Conservation (phyloP, 805 yeast species). For the Millerozyma miso region DNA sequence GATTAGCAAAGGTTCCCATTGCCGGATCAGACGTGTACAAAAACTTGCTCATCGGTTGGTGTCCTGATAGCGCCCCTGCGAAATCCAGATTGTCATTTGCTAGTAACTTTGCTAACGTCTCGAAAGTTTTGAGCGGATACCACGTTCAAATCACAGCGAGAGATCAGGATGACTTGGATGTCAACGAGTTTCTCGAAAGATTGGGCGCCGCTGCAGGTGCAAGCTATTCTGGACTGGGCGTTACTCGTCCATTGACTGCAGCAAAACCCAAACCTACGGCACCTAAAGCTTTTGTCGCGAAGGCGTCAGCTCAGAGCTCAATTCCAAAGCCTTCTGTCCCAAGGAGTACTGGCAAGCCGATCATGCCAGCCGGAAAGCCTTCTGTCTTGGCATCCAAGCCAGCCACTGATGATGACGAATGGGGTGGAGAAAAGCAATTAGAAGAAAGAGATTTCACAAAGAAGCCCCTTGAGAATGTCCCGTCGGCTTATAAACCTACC, state of each 20-base stretch:
- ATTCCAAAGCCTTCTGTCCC: slow-evolving; percentile 23
- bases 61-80: slow-evolving; percentile 91
- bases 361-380: slow-evolving; percentile 24
- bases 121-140: slow-evolving; percentile 70
- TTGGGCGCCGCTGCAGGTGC: slow-evolving; percentile 95
- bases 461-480: slow-evolving; percentile 48
- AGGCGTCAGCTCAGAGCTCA: slow-evolving; percentile 2
- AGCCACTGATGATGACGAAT: slow-evolving; percentile 49
- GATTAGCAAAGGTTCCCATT: slow-evolving; percentile 80
- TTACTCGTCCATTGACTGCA: slow-evolving; percentile 14
- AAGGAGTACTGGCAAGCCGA: slow-evolving; percentile 37
- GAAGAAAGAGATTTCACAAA: slow-evolving; percentile 50
- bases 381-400: slow-evolving; percentile 2
- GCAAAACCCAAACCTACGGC: slow-evolving; percentile 19
- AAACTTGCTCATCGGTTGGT: slow-evolving; percentile 86
- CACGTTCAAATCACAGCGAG: slow-evolving; percentile 98
- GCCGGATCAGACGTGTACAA: slow-evolving; percentile 90
- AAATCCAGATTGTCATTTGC: slow-evolving; percentile 74
- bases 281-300: slow-evolving; percentile 22
- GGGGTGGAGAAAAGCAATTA: slow-evolving; percentile 65
- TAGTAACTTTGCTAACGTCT: slow-evolving; percentile 69
- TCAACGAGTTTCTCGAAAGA: slow-evolving; percentile 66
- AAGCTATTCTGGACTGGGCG: slow-evolving; percentile 66
- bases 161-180: slow-evolving; percentile 83
- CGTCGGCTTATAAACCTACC: slow-evolving; percentile 64